Percentiles rank a stretch among this genome's conserved stretches.
Conservation (phyloP, 306 rosid genomes). For the peach (Prunus persica) region DNA sequence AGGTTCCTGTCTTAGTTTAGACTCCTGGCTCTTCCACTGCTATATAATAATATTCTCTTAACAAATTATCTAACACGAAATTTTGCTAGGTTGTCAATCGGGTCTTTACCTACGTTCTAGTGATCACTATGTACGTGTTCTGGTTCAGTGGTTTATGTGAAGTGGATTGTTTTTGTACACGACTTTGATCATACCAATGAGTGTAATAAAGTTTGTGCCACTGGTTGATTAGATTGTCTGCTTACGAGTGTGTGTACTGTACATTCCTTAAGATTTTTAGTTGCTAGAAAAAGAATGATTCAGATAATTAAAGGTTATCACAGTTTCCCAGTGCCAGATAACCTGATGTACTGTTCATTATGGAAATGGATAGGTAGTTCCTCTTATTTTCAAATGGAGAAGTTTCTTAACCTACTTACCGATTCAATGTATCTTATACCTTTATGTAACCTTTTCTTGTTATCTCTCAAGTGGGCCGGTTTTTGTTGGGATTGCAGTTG, state of each 20-base stretch:
- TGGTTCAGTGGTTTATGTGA: not conserved
- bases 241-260: not conserved
- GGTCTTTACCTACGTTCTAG: not conserved
- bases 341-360: not conserved
- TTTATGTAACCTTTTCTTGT: not conserved
- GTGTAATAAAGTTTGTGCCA: not conserved
- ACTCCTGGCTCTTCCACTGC: not conserved
- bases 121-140: not conserved
- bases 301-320: not conserved
- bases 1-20: not conserved
- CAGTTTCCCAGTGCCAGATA: not conserved
- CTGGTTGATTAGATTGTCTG: not conserved
- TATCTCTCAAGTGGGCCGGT: not conserved
- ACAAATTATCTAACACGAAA: not conserved
- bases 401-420: not conserved
- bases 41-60: not conserved
- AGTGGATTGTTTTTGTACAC: not conserved
- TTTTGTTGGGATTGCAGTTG: constrained; percentile 57
- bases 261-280: not conserved
- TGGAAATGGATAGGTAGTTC: not conserved
- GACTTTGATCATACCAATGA: not conserved
- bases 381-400: not conserved
- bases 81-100: not conserved
- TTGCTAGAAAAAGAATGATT: not conserved
- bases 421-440: not conserved